Evolutionary conservation across 1,284 basidiomycete species (phyloP), one percentile per base, ranked within the genome.

Genomic region (Neolentinus lepideus): DNA sequence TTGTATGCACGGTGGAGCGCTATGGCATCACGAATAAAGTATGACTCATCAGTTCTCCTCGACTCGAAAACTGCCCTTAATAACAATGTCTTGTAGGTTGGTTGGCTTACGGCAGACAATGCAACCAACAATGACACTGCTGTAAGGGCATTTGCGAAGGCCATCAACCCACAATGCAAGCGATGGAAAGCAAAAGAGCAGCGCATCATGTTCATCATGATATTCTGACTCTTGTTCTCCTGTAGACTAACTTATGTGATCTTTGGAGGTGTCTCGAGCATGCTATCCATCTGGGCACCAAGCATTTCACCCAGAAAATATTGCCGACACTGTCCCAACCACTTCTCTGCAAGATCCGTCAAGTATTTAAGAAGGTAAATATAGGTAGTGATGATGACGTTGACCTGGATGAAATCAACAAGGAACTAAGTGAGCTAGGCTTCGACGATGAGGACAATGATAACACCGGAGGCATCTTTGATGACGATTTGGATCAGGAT

Each of bases 21-120:
- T 59, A 57, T 56, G 46, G 43, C 4, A 46, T 46, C 4, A 16
- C n/a, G 16, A 16, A 46, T 25, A 46, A 9, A 36, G 24, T 24
- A 54, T n/a, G 26, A 57, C 21, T 47, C 38, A 52, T 43, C 31
- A 14, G 33, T 50, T 2, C 12, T 43, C 52, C 8, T 3, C 21
- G 29, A 22, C 50, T 51, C 21, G n/a, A n/a, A n/a, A n/a, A n/a
- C n/a, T n/a, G n/a, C n/a, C n/a, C n/a, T n/a, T 14, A 46, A 21
- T 16, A 46, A 12, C 12, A 12, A 31, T 31, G 29, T 6, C 29
- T 21, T 46, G 43, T 21, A 58, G 57, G 46, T 58, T 38, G 57
- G 57, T 27, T 57, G 56, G 51, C 35, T 57, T n/a, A 58, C 57
- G 14, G 22, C 51, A 4, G 57, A 58, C 25, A 56, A 58, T 50